Evolutionary conservation across 805 yeast species (phyloP), one percentile per base, ranked within the genome.

Genomic region (Ogataea trehaloabstinens): DNA sequence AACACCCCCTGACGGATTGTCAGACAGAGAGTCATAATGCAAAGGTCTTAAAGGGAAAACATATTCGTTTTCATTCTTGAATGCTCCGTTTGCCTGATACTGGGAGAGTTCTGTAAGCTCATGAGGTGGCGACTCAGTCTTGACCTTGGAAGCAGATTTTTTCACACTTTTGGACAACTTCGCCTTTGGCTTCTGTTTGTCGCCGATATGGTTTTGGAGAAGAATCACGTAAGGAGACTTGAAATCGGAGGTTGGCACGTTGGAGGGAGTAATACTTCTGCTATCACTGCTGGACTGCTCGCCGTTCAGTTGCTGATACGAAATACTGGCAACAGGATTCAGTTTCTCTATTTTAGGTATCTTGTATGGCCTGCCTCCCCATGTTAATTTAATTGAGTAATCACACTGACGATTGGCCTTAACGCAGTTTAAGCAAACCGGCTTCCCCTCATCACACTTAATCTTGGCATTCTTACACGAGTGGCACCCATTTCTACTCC

Each of bases 351-450:
- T 55, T 53, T 63, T 64, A 3, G 65, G 56, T 32, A 66, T 64
- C 47, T 76, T 75, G 54, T 68, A 74, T 0, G 86, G 86, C 34
- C 89, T 60, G 0, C 90, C 90, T 15, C 87, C 89, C 91, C 91
- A 85, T 0, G 78, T 73, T 22, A 84, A 63, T 44, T 71, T 74
- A 7, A 84, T 50, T 4, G 80, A 65, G 48, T 84, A 85, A 52
- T 82, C 89, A 59, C 93, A 84, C 1, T 49, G 42, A 12, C 60
- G 57, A 1, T 61, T 58, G 2, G 70, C 58, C 44, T 73, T 77
- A 1, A 52, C 28, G 54, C 95, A 85, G 41, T 73, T 68, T 0
- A 71, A 50, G 51, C 95, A 85, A 0, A 52, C 43, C 0, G 93
- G 93, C 52, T 79, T 80, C 15, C 37, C 45, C 55, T 84, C 91